phyloP scores from a whole-genome alignment of 805 yeast genomes.

The Wickerhamomyces rabaulensis region DNA sequence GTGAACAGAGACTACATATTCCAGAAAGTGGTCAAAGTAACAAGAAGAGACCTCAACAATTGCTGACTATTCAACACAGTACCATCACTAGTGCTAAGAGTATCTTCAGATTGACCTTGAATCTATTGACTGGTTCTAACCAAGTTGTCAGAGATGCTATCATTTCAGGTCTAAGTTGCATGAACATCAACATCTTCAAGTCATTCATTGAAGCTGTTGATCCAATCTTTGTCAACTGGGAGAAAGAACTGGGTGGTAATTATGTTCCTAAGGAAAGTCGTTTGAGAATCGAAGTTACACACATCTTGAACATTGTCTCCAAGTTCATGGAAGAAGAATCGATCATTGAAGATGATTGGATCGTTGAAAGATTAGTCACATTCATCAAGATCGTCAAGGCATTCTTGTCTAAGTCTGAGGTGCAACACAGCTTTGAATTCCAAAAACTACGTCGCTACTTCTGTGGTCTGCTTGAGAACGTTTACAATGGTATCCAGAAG shows the following conservation, averaged over 20 bases:
- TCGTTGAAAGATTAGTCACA: slow-evolving; percentile 55
- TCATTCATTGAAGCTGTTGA: slow-evolving; percentile 76
- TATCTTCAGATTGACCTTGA: slow-evolving; percentile 81
- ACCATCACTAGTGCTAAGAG: slow-evolving; percentile 90
- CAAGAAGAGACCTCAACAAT: slow-evolving; percentile 72
- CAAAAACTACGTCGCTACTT: slow-evolving; percentile 80
- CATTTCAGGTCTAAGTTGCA: slow-evolving; percentile 82
- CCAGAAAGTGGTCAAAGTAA: slow-evolving; percentile 53
- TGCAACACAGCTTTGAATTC: slow-evolving; percentile 63
- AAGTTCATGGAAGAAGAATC: slow-evolving; percentile 48
- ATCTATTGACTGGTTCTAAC: slow-evolving; percentile 68
- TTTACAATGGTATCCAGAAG: slow-evolving; percentile 51
- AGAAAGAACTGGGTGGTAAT: slow-evolving; percentile 36
- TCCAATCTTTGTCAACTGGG: slow-evolving; percentile 51
- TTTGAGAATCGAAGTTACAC: slow-evolving; percentile 71
- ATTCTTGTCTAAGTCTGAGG: slow-evolving; percentile 48
- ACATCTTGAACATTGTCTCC: slow-evolving; percentile 66
- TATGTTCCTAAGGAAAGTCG: slow-evolving; percentile 33
- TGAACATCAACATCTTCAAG: slow-evolving; percentile 83
- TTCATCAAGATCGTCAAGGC: slow-evolving; percentile 58
- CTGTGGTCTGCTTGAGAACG: slow-evolving; percentile 73
- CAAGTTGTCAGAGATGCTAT: slow-evolving; percentile 75
- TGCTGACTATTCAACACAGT: slow-evolving; percentile 80
- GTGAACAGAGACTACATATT: slow-evolving; percentile 74
- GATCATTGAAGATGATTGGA: slow-evolving; percentile 62